Percentiles rank a stretch among this genome's conserved stretches.
Conservation (phyloP, 2,329 filamentous ascomycete species). For the Mariannaea sp. region DNA sequence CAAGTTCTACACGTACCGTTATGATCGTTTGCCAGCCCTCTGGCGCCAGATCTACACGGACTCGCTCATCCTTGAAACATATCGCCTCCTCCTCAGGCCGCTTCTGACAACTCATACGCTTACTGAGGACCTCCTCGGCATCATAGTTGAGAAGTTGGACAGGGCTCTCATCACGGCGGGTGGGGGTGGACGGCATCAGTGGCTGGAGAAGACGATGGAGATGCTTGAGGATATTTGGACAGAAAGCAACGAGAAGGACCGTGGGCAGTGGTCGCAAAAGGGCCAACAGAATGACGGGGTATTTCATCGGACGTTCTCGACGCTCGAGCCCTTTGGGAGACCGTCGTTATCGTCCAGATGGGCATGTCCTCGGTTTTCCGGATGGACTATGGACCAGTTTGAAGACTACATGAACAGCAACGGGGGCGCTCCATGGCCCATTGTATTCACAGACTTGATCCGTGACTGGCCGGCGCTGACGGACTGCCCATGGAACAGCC, state of each 20-base stretch:
- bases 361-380: conserved; percentile 39
- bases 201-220: conserved; percentile 58
- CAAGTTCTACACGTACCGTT: conserved; percentile 73
- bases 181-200: conserved; percentile 55
- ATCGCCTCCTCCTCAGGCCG: conserved; percentile 39
- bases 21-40: conserved; percentile 65
- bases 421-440: conserved; percentile 55
- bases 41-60: conserved; percentile 78
- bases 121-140: conserved; percentile 48
- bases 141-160: conserved; percentile 71
- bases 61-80: conserved; percentile 67
- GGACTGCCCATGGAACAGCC: conserved; percentile 70
- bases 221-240: conserved; percentile 44
- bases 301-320: conserved; percentile 32
- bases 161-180: conserved; percentile 77
- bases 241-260: conserved; percentile 10
- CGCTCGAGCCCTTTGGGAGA: conserved; percentile 37
- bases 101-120: conserved; percentile 7
- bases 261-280: conserved; percentile 29
- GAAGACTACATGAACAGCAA: conserved; percentile 61
- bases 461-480: conserved; percentile 76
- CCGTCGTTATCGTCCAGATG: conserved; percentile 33
- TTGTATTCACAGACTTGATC: conserved; percentile 71
- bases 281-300: conserved; percentile 20
- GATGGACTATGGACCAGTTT: conserved; percentile 63